phyloP scores from a whole-genome alignment of 2,329 filamentous ascomycete genomes.

The Paramyrothecium sp. region DNA sequence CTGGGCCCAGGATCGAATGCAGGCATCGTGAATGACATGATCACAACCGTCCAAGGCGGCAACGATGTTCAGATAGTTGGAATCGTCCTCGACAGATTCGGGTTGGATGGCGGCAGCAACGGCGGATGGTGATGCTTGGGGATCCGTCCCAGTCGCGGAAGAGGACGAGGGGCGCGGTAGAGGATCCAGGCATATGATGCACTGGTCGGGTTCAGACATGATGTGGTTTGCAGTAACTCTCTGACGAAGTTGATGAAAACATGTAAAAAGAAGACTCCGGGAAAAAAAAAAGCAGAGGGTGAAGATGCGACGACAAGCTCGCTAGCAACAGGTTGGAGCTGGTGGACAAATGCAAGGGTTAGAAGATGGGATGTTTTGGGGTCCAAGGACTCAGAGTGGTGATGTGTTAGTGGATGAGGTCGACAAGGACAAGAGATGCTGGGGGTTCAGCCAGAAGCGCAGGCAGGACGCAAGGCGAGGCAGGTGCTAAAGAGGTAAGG shows the following conservation, averaged over 20 bases:
- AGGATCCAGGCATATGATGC: constrained; percentile 68
- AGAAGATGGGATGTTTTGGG: constrained; percentile 12
- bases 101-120: neutral
- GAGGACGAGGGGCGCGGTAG: constrained; percentile 39
- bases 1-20: constrained; percentile 91
- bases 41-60: constrained; percentile 73
- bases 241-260: constrained; percentile 38
- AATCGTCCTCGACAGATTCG: constrained; percentile 18
- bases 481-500: neutral
- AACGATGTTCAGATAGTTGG: constrained; percentile 43
- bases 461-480: constrained; percentile 5
- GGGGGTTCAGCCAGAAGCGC: neutral
- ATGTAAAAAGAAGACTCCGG: constrained; percentile 38
- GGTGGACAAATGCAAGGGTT: constrained; percentile 19
- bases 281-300: constrained; percentile 13
- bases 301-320: neutral
- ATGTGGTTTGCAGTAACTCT: constrained; percentile 38
- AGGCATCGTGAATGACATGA: constrained; percentile 89
- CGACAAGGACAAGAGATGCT: constrained; percentile 19
- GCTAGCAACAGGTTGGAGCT: constrained; percentile 10
- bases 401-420: constrained; percentile 30
- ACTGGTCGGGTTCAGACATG: constrained; percentile 60
- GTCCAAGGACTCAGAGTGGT: constrained; percentile 14
- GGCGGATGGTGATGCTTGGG: neutral
- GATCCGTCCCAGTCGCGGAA: constrained; percentile 12